Conservation (phyloP, 306 rosid species). For the Lathyrus oleraceus region DNA sequence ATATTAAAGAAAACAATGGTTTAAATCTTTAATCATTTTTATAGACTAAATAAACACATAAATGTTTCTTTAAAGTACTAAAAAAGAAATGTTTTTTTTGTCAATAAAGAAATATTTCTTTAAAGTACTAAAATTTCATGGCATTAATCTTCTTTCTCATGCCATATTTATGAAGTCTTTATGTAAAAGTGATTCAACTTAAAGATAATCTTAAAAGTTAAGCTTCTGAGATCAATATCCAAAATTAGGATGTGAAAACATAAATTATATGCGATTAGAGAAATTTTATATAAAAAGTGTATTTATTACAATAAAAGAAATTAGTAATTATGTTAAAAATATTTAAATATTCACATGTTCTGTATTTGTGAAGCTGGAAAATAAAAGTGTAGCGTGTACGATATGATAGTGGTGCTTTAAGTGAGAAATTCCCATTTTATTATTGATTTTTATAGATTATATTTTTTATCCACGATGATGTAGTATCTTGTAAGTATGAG, state of each 20-base stretch:
- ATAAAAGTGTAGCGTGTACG: constrained; percentile 55
- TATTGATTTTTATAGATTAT: background rate
- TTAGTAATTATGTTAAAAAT: background rate
- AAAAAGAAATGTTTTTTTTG: background rate
- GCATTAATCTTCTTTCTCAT: background rate
- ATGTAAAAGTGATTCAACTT: background rate
- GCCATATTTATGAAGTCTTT: background rate
- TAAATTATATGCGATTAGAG: background rate
- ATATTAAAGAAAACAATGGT: background rate
- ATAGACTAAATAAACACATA: background rate
- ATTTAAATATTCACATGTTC: background rate
- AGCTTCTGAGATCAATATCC: background rate
- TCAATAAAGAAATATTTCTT: background rate
- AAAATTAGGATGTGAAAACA: background rate
- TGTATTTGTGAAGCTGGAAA: constrained; percentile 29
- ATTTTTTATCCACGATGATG: background rate
- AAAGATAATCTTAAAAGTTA: background rate
- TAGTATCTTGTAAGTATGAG: constrained; percentile 22
- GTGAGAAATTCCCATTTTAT: background rate
- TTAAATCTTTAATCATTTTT: background rate
- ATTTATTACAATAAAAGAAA: background rate
- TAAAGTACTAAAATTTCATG: background rate
- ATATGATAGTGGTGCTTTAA: constrained; percentile 18
- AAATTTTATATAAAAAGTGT: background rate
- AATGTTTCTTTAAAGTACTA: background rate